These are phyloP conservation scores for Coleophoma eucalyptorum DNA, from an alignment of 2,329 filamentous ascomycete species.

Conservation along the genomic window DNA sequence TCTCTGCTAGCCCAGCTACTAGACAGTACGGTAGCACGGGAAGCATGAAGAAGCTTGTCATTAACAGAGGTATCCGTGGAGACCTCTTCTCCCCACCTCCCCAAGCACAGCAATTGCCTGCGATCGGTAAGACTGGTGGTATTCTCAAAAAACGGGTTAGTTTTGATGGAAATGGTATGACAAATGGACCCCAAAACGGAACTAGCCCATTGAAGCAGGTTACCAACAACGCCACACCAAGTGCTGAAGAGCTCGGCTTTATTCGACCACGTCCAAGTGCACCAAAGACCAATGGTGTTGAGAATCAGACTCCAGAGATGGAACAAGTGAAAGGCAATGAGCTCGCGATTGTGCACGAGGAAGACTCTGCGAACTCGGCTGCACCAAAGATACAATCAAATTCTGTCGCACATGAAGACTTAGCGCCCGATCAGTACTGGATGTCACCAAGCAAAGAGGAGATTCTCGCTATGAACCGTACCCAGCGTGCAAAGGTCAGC, in stretches of 20 bases:
- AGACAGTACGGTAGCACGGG: conserved; percentile 64
- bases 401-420: conserved; percentile 13
- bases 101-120: conserved; percentile 22
- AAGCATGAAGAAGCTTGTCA: conserved; percentile 85
- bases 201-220: conserved; percentile 26
- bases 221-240: conserved; percentile 43
- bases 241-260: conserved; percentile 55
- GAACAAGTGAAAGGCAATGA: conserved; percentile 72
- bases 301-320: conserved; percentile 54
- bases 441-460: conserved; percentile 74
- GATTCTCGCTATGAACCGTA: conserved; percentile 73
- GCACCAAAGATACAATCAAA: conserved; percentile 4
- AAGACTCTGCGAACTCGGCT: conserved; percentile 40
- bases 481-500: conserved; percentile 70
- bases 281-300: conserved; percentile 41
- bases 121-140: conserved; percentile 42
- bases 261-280: conserved; percentile 46
- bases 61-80: conserved; percentile 80
- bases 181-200: conserved; percentile 38
- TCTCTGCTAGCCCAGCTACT: conserved; percentile 63
- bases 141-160: conserved; percentile 80
- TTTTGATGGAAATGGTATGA: conserved; percentile 68
- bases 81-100: conserved; percentile 61
- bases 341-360: conserved; percentile 74
- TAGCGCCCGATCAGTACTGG: conserved; percentile 73